Evolutionary conservation across 805 yeast species (phyloP).

Genomic region (Saccharomycopsis capsularis): DNA sequence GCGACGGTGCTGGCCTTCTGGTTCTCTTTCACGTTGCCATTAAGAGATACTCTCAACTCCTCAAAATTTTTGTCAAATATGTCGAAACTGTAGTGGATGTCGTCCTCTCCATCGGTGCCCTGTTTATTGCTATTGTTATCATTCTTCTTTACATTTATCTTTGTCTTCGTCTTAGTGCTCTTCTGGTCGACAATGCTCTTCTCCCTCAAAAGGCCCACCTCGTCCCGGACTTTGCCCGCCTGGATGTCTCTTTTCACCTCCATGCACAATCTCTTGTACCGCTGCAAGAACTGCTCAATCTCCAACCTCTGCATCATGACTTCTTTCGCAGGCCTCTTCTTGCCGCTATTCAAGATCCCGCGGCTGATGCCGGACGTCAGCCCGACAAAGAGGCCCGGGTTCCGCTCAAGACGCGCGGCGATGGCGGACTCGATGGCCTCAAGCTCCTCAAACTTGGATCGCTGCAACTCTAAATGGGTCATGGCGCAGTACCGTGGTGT

Average conservation of each 20-base stretch:
- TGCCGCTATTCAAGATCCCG: constrained; percentile 29
- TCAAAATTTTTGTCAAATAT: constrained; percentile 34
- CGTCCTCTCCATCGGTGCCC: constrained; percentile 19
- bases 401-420: constrained; percentile 50
- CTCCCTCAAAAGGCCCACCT: not conserved
- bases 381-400: constrained; percentile 47
- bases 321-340: constrained; percentile 43
- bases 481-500: too few species aligned
- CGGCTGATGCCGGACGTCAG: constrained; percentile 27
- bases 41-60: constrained; percentile 27
- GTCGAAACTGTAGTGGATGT: constrained; percentile 27
- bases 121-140: too few species aligned
- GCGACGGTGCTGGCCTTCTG: constrained; percentile 28
- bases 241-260: constrained; percentile 6
- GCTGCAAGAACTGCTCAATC: constrained; percentile 41
- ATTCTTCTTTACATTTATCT: not conserved
- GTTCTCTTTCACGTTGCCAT: constrained; percentile 30
- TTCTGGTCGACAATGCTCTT: not conserved
- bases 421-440: constrained; percentile 68
- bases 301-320: constrained; percentile 63
- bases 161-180: not conserved
- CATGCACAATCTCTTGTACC: constrained; percentile 34
- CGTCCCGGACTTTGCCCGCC: not conserved
- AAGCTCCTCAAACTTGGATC: constrained; percentile 49
- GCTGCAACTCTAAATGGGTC: constrained; percentile 30